phyloP scores from a whole-genome alignment of 164 flowering plant species.

The Magnolia changhungtana region DNA sequence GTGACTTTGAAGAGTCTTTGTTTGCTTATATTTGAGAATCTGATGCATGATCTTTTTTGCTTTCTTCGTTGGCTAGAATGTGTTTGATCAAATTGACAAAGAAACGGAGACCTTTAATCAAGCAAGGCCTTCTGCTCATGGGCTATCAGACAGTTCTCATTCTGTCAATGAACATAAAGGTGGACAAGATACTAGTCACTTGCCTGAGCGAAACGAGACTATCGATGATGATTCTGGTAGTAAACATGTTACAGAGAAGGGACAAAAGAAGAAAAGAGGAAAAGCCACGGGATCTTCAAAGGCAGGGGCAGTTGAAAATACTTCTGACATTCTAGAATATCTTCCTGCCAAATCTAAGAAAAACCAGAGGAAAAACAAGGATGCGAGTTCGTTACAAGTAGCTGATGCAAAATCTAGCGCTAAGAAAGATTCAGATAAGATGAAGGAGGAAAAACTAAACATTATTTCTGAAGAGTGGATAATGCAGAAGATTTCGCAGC shows the following conservation, averaged over 20 bases:
- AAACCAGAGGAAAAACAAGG: constrained; percentile 71
- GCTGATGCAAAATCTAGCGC: constrained; percentile 52
- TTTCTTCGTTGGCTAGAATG: constrained; percentile 35
- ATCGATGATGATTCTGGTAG: constrained; percentile 33
- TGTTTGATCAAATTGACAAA: constrained; percentile 61
- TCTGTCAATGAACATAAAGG: constrained; percentile 38
- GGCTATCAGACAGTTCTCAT: constrained; percentile 23
- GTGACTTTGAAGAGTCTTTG: not conserved
- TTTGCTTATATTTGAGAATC: constrained; percentile 10
- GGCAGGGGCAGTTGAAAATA: constrained; percentile 40
- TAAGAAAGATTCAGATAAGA: constrained; percentile 45
- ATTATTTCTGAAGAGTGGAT: constrained; percentile 76
- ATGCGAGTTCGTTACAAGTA: constrained; percentile 34
- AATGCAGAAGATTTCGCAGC: constrained; percentile 44
- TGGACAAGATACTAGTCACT: constrained; percentile 35
- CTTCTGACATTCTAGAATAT: constrained; percentile 43
- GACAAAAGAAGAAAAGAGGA: constrained; percentile 78
- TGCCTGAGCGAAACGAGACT: constrained; percentile 42
- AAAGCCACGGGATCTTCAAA: constrained; percentile 51
- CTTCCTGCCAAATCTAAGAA: constrained; percentile 66
- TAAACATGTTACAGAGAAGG: constrained; percentile 56
- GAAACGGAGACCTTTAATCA: constrained; percentile 45
- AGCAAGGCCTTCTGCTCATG: constrained; percentile 30
- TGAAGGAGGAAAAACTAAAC: constrained; percentile 38
- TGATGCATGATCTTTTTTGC: constrained; percentile 16